Evolutionary conservation across 108 stramenopile species (phyloP).

Genomic region (Cyclotella atomus): DNA sequence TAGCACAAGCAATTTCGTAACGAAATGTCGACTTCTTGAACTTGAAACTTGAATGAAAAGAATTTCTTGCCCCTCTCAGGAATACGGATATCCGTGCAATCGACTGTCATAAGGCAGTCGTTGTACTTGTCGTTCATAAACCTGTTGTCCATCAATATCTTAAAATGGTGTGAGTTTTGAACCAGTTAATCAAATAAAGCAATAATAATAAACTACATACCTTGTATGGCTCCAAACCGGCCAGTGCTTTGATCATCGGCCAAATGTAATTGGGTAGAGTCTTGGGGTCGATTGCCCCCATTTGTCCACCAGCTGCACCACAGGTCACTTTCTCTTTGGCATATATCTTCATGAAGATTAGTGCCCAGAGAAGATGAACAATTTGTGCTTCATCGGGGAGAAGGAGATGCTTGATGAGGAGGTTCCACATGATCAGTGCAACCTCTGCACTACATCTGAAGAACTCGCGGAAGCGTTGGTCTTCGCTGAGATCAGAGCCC

Average conservation of each 20-base stretch:
- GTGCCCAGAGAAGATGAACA: background rate
- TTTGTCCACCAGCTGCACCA: background rate
- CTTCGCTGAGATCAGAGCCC: background rate
- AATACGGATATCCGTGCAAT: no score
- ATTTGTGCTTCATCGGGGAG: background rate
- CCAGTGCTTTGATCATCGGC: background rate
- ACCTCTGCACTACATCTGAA: background rate
- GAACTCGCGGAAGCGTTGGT: background rate
- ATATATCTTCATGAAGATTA: background rate
- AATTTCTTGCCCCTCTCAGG: no score
- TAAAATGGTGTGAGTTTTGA: no score
- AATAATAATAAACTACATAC: no score
- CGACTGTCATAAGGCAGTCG: no score
- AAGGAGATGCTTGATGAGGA: background rate
- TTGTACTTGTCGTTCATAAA: no score
- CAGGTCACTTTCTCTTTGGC: background rate
- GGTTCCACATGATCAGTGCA: background rate
- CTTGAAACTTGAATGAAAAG: no score
- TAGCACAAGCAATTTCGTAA: no score
- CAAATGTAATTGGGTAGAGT: background rate
- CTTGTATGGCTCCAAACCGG: background rate
- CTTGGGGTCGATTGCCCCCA: background rate
- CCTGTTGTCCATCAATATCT: no score
- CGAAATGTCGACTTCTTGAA: no score
- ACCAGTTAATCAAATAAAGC: no score